Base-by-base conservation (phyloP, 306 rosid species). In the peach (Prunus persica) region DNA sequence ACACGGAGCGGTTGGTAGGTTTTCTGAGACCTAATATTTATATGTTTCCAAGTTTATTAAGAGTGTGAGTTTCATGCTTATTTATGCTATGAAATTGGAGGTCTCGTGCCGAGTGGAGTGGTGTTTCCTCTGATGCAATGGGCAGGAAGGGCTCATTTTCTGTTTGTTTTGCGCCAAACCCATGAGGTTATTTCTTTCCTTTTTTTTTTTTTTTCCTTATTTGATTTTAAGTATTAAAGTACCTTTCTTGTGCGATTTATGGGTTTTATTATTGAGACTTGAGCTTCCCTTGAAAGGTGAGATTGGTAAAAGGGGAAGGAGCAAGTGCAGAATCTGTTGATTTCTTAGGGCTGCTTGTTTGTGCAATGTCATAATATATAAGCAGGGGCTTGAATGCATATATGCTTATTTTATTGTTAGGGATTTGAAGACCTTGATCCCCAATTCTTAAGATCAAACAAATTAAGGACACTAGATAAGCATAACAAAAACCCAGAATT, bases 101-200 rank as follows among this genome's bases (percentile, higher is more conserved):
- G 98, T 28, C 55, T 95, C 63, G 98, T 95, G 50, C 98, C 98
- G 11, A 95, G 96, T 52, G 97, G 98, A 62, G 85, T 80, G 62
- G 60, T 90, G 86, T 84, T 92, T 83, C 95, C 98, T 82, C 81
- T 92, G 67, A 84, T 95, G 96, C 97, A 95, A 86, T 95, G 99
- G 99, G 90, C 86, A 50, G 99, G 99, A 74, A 90, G 92, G 87
- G 73, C 81, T 20, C 93, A 95, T 56, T 90, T 91, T 88, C 67
- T 90, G 79, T 78, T 84, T 4, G 64, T 95, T 83, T 84, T 95
- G 79, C 69, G 73, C 24, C 87, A 78, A 76, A 70, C 86, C 60
- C 62, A 73, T 2, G 95, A 90, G 97, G 98, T 94, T 80, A 32
- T 72, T 85, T 19, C 46, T 16, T 71, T 69, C 9, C 54, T 56